Evolutionary conservation across 2,329 filamentous ascomycete species (phyloP).

Genomic region (Fusarium neocosmosporiellum): DNA sequence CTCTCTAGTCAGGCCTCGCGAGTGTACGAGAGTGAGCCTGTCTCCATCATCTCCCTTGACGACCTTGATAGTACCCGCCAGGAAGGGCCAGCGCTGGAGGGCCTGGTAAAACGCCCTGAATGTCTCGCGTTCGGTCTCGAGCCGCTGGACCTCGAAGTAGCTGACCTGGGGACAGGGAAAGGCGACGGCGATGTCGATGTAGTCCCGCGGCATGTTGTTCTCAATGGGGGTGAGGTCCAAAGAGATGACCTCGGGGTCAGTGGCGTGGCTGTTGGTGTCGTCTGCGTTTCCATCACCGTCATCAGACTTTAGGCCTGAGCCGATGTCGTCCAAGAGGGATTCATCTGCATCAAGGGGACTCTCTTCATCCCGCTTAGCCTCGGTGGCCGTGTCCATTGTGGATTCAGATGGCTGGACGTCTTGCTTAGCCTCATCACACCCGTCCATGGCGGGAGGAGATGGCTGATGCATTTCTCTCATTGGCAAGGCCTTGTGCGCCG

Average conservation of each 20-base stretch:
- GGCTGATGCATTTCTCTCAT: not conserved
- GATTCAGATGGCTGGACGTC: not conserved
- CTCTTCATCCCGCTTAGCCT: not conserved
- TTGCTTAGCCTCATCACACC: not conserved
- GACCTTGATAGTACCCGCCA: slow-evolving; percentile 18
- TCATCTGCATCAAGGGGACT: not conserved
- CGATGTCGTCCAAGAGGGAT: not conserved
- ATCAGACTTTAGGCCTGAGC: not conserved
- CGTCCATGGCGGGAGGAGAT: not conserved
- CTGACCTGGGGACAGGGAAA: not conserved
- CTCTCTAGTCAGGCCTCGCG: not conserved
- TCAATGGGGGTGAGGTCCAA: slow-evolving; percentile 31
- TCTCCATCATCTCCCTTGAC: not conserved
- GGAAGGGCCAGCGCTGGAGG: slow-evolving; percentile 28
- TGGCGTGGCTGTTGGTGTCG: not conserved
- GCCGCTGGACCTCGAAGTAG: not conserved
- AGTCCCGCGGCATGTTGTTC: slow-evolving; percentile 20
- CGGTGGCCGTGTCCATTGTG: not conserved
- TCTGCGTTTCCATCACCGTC: not conserved
- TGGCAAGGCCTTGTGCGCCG: not conserved
- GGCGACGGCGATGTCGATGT: slow-evolving; percentile 30
- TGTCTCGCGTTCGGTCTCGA: not conserved
- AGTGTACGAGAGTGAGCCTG: slow-evolving; percentile 20
- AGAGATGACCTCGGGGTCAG: not conserved
- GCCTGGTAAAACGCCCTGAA: slow-evolving; percentile 7